Conservation (phyloP, 1,139 yeast species). For the Spathaspora sp. region DNA sequence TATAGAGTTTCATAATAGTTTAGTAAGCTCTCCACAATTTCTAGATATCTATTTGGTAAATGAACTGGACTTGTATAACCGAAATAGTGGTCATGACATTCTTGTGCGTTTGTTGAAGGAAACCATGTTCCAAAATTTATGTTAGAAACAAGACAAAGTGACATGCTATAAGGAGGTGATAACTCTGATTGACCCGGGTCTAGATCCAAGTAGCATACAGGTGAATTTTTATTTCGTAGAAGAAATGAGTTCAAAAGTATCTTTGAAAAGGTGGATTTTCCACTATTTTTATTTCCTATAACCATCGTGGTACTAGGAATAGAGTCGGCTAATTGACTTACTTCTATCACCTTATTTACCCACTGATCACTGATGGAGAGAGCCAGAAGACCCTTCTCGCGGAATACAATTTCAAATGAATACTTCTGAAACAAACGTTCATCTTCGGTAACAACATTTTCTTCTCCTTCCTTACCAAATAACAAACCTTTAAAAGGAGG, state of each 20-base stretch:
- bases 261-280: slow-evolving; percentile 75
- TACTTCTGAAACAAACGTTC: slow-evolving; percentile 17
- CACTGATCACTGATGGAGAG: slow-evolving; percentile 22
- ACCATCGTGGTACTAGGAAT: slow-evolving; percentile 23
- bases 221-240: slow-evolving; percentile 16
- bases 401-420: slow-evolving; percentile 39
- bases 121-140: slow-evolving; percentile 29
- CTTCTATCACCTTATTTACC: slow-evolving; percentile 8
- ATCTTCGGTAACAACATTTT: slow-evolving; percentile 5
- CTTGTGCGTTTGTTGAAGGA: slow-evolving; percentile 15
- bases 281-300: slow-evolving; percentile 65
- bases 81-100: slow-evolving; percentile 44
- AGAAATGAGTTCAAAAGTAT: slow-evolving; percentile 48
- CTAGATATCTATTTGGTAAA: slow-evolving; percentile 58
- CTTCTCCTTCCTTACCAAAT: slow-evolving; percentile 18
- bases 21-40: slow-evolving; percentile 45
- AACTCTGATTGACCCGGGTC: slow-evolving; percentile 94
- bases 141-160: slow-evolving; percentile 30
- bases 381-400: slow-evolving; percentile 29
- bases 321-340: background rate
- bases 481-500: slow-evolving; percentile 51
- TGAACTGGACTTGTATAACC: slow-evolving; percentile 78
- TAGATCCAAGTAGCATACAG: slow-evolving; percentile 60
- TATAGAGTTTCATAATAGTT: slow-evolving; percentile 25
- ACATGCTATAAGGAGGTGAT: slow-evolving; percentile 68